phyloP scores from a whole-genome alignment of 768 basidiomycete species.

The Boletus sensibilis region DNA sequence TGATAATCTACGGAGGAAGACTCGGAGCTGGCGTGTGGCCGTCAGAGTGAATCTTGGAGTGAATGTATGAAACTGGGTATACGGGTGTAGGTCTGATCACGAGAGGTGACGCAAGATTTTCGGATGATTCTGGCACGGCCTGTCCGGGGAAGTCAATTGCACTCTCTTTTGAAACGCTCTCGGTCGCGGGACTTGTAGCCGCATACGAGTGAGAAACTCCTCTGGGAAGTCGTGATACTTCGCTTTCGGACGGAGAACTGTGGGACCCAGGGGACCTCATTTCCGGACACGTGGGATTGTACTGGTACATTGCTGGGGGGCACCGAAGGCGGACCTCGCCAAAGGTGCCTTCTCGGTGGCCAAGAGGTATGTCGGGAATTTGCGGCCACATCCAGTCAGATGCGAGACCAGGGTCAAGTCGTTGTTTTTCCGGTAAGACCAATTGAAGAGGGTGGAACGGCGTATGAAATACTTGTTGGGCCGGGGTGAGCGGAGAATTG shows the following conservation, averaged over 20 bases:
- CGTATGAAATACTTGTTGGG: constrained; percentile 31
- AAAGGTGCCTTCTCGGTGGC: constrained; percentile 4
- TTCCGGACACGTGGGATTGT: constrained; percentile 6
- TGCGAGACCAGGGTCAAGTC: neutral
- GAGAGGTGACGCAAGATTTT: constrained; percentile 15
- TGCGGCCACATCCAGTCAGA: constrained; percentile 23
- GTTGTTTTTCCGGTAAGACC: constrained; percentile 15
- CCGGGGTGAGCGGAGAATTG: constrained; percentile 21
- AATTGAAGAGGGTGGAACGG: constrained; percentile 27
- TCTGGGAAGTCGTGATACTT: constrained; percentile 13
- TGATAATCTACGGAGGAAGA: constrained; percentile 4
- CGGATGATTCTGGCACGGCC: constrained; percentile 5
- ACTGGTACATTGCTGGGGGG: constrained; percentile 4
- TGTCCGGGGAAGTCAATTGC: neutral
- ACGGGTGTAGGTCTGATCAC: constrained; percentile 30
- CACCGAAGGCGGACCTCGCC: constrained; percentile 12
- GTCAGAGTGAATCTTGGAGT: constrained; percentile 14
- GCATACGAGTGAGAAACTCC: constrained; percentile 6
- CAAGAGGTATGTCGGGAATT: constrained; percentile 6
- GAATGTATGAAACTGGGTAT: constrained; percentile 28
- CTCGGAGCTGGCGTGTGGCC: neutral
- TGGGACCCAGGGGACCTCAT: constrained; percentile 3
- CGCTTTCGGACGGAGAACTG: constrained; percentile 7
- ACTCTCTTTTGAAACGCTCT: constrained; percentile 4
- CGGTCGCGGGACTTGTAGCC: constrained; percentile 2